phyloP scores from a whole-genome alignment of 306 rosid species.

The Cucumis hystrix region DNA sequence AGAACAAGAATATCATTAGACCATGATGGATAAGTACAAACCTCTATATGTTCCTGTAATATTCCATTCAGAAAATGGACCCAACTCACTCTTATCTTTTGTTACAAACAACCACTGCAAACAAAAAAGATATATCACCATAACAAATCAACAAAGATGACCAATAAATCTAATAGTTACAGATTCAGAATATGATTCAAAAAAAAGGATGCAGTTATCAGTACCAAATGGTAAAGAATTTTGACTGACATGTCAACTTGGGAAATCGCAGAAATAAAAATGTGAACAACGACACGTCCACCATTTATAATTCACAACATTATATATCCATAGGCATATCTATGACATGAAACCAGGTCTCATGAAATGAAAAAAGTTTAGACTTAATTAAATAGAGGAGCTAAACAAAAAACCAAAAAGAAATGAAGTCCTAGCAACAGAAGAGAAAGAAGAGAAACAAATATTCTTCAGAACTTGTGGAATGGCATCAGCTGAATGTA shows the following conservation, averaged over 20 bases:
- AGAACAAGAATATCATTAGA: neutral
- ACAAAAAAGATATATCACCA: slow-evolving; percentile 7
- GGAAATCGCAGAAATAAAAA: neutral
- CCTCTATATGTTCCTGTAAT: slow-evolving; percentile 96
- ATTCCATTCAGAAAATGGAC: slow-evolving; percentile 87
- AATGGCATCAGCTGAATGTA: neutral
- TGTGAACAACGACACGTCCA: neutral
- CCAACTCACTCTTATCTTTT: slow-evolving; percentile 74
- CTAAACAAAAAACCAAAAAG: neutral
- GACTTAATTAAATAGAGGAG: neutral
- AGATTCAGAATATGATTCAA: neutral
- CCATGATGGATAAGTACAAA: slow-evolving; percentile 21
- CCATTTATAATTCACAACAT: neutral
- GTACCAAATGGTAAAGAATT: neutral
- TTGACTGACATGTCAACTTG: neutral
- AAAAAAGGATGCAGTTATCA: neutral
- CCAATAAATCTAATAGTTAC: neutral
- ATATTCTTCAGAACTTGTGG: neutral
- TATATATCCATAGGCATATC: neutral
- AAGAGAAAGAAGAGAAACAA: neutral
- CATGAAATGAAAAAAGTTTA: neutral
- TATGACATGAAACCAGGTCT: neutral
- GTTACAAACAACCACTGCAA: slow-evolving; percentile 83
- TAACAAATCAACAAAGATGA: neutral
- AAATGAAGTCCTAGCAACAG: neutral